Conservation (phyloP, 2,329 filamentous ascomycete genomes). For the Rosellinia necatrix region DNA sequence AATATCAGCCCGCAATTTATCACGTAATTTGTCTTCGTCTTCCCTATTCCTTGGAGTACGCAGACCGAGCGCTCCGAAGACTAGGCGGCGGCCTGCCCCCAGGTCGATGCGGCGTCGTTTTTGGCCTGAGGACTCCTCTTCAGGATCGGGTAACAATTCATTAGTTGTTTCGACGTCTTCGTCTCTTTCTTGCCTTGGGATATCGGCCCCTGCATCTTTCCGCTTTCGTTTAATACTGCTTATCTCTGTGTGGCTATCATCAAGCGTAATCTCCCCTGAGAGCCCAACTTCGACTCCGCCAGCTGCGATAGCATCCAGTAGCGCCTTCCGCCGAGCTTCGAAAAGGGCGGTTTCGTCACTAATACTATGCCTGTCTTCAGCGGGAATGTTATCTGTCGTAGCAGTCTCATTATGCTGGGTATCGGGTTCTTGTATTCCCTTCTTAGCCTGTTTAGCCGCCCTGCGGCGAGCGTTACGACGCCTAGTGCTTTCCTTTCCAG, state of each 20-base stretch:
- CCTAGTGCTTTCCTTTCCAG: slow-evolving; percentile 51
- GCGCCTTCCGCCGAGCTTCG: slow-evolving; percentile 53
- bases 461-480: slow-evolving; percentile 58
- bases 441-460: slow-evolving; percentile 42
- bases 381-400: neutral
- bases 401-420: neutral
- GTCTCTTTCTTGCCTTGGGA: slow-evolving; percentile 1
- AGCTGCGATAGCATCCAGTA: slow-evolving; percentile 55
- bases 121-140: slow-evolving; percentile 29
- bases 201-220: neutral
- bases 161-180: slow-evolving; percentile 5
- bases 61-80: slow-evolving; percentile 75
- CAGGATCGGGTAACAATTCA: slow-evolving; percentile 14
- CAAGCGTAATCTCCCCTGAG: slow-evolving; percentile 16
- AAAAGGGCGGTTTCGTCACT: slow-evolving; percentile 48
- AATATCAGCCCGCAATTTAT: slow-evolving; percentile 61
- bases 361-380: slow-evolving; percentile 21
- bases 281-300: slow-evolving; percentile 56
- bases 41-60: slow-evolving; percentile 69
- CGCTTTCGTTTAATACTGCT: slow-evolving; percentile 35
- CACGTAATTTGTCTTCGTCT: slow-evolving; percentile 67
- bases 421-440: slow-evolving; percentile 27
- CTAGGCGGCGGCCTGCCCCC: slow-evolving; percentile 66
- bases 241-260: slow-evolving; percentile 6
- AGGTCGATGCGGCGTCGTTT: slow-evolving; percentile 50